These are phyloP conservation scores for Paramarasmius palmivorus DNA, from an alignment of 1,284 basidiomycete genomes.

Conservation along the genomic window DNA sequence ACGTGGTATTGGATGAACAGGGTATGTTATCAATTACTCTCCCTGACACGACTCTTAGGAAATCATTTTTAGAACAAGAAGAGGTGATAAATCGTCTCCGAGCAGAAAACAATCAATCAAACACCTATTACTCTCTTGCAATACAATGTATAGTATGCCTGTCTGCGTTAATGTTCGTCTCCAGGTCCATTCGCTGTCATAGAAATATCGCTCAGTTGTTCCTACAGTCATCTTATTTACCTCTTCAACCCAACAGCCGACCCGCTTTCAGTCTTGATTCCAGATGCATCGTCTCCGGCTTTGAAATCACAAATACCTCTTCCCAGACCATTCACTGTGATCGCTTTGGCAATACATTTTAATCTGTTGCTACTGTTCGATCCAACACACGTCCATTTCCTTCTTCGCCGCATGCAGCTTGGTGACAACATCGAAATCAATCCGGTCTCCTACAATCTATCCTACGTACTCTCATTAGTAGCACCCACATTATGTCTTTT, in stretches of 20 bases:
- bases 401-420: conserved; percentile 12
- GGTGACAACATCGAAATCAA: conserved; percentile 24
- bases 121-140: conserved; percentile 34
- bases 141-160: conserved; percentile 39
- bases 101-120: conserved; percentile 37
- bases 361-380: conserved; percentile 45
- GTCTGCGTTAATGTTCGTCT: conserved; percentile 46
- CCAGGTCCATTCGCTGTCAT: neutral
- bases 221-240: conserved; percentile 43
- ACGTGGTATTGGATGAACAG: conserved; percentile 51
- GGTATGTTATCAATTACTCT: conserved; percentile 29
- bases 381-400: conserved; percentile 22
- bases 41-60: neutral
- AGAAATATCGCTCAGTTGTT: conserved; percentile 1
- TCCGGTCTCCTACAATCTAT: conserved; percentile 42
- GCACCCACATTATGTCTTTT: conserved; percentile 48
- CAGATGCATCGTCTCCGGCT: conserved; percentile 20
- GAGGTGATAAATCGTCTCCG: conserved; percentile 45
- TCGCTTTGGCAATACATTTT: conserved; percentile 46
- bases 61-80: conserved; percentile 48
- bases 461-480: conserved; percentile 45
- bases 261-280: conserved; percentile 45
- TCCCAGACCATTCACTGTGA: conserved; percentile 38
- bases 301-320: conserved; percentile 34
- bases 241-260: conserved; percentile 37